These are phyloP conservation scores for Coffea humblotiana DNA, from an alignment of 305 asterid genomes.

Conservation along the genomic window DNA sequence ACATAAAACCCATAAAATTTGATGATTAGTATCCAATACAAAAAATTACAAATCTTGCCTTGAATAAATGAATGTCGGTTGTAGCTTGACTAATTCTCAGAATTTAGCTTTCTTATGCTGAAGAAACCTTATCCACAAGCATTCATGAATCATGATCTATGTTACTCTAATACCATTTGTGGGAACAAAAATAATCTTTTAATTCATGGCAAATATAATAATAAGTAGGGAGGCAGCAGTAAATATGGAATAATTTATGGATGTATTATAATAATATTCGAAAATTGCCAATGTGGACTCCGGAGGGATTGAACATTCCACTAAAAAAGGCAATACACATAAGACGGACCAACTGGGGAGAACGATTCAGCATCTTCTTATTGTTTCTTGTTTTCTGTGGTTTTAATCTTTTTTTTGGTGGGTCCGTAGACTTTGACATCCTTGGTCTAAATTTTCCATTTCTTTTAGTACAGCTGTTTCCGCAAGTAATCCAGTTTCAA, in stretches of 20 bases:
- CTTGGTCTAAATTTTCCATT: not conserved
- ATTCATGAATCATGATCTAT: not conserved
- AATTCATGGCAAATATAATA: not conserved
- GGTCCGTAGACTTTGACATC: not conserved
- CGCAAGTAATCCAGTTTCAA: constrained; percentile 3
- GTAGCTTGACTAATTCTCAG: not conserved
- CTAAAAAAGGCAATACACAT: not conserved
- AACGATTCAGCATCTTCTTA: not conserved
- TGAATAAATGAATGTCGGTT: not conserved
- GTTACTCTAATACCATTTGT: not conserved
- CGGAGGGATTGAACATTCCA: not conserved
- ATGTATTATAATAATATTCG: not conserved
- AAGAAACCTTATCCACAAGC: not conserved
- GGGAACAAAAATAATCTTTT: too few species aligned
- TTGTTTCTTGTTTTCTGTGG: not conserved
- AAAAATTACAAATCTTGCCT: not conserved
- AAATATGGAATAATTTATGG: not conserved
- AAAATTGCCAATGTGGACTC: not conserved
- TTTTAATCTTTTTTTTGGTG: not conserved
- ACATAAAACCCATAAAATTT: not conserved
- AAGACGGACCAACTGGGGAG: not conserved
- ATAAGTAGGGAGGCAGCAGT: not conserved
- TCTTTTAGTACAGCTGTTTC: not conserved
- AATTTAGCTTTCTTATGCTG: not conserved
- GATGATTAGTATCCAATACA: not conserved